Base-by-base conservation (phyloP, 2,329 filamentous ascomycete species). In the Chaetomium sp. region DNA sequence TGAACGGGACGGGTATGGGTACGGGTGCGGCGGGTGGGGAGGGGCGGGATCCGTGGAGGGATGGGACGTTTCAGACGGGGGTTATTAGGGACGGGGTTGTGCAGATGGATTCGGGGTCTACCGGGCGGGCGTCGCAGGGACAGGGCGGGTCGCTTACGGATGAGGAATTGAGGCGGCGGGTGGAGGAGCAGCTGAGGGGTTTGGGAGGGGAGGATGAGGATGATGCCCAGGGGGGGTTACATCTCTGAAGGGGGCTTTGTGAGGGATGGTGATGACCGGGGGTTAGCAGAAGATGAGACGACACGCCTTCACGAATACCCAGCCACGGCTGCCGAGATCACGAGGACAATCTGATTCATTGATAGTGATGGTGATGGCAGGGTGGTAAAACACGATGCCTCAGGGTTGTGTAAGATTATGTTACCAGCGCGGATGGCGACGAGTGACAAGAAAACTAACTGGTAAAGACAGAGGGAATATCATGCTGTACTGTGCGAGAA, bases 51-150 rank as follows among this genome's bases (percentile, higher is more conserved):
- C 80, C 87, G 0, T 89, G 87, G 87, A 79, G 74, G 31, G 86
- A 89, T 71, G 87, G 87, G 27, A 89, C 87, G 0, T 88, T 89
- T 70, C 83, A 86, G 72, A 85, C 82, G 1, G 86, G 86, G 10
- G 82, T 81, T 16, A 81, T 88, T 70, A 78, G 81, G 2, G 79
- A 80, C 65, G 83, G 83, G 27, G 76, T 81, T 70, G 69, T 85
- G 2, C 77, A 75, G n/a, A 77, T 84, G 73, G 79, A 83, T 70
- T 62, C 57, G 45, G 57, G 31, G 25, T 49, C 62, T 60, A 62
- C 59, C n/a, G 59, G 57, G 51, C 62, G 47, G 27, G 16, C n/a
- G 27, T 29, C 27, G 19, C 45, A 51, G 54, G 57, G 57, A 25
- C 27, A 56, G 13, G 81, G 83, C 23, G 83, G 84, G 10, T 80